Evolutionary conservation across 2,329 filamentous ascomycete species (phyloP).

Genomic region (Pseudocercospora pini-densiflorae): DNA sequence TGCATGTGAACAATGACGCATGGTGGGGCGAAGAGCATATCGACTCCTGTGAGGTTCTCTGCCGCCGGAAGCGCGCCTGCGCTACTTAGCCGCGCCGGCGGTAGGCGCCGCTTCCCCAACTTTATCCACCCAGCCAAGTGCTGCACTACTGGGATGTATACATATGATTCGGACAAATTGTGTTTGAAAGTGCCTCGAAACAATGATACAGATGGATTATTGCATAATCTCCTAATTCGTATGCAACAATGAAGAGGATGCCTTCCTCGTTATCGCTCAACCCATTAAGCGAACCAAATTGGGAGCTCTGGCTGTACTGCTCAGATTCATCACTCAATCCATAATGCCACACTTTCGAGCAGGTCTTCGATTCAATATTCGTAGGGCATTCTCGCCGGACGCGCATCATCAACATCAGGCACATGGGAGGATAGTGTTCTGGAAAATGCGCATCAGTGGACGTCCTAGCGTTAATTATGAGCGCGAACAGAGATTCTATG

Average conservation of each 20-base stretch:
- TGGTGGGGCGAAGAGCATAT: neutral
- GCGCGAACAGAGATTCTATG: neutral
- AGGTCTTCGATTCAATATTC: too few relatives aligned
- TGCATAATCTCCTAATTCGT: neutral
- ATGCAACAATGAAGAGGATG: neutral
- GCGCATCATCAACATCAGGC: too few relatives aligned
- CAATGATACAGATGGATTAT: neutral
- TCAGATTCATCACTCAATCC: too few relatives aligned
- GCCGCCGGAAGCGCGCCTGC: neutral
- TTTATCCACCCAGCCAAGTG: neutral
- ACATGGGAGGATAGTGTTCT: too few relatives aligned
- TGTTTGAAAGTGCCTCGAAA: neutral
- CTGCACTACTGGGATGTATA: neutral
- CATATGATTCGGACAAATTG: neutral
- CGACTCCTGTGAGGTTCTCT: neutral
- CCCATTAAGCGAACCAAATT: neutral
- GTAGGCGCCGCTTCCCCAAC: neutral
- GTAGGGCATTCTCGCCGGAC: too few relatives aligned
- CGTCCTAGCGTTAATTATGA: neutral
- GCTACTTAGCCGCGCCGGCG: neutral
- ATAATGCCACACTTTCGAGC: too few relatives aligned
- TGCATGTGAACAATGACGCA: neutral
- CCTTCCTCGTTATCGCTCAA: neutral
- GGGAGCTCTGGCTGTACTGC: too few relatives aligned
- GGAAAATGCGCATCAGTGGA: too few relatives aligned